Evolutionary conservation across 2,329 filamentous ascomycete genomes (phyloP), one percentile per base, ranked within the genome.

Genomic region (Parasarocladium wereldwijsianum): DNA sequence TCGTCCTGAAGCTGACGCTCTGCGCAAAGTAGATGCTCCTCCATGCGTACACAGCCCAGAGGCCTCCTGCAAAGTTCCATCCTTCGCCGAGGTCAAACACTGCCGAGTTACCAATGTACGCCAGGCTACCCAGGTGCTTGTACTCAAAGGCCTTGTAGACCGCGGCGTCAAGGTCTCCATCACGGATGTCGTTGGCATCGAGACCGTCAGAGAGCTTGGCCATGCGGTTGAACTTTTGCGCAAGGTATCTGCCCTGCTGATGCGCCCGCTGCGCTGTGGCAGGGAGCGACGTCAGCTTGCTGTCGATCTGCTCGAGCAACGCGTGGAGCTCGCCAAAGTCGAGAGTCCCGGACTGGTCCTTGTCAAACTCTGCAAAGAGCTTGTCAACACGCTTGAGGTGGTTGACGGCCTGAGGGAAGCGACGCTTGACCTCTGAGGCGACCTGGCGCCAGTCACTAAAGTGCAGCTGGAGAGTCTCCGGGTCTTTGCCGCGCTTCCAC

Each of bases 131-230:
- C 14, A 98, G 66, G 49, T 98, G 87, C 45, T 66, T 76, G 54
- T 98, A 98, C 52, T 92, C 79, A 47, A 98, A 98, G 0, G 90
- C 82, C 52, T 82, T 87, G 62, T 93, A 96, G 9, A 90, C 75
- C 2, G 85, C 80, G 26, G 87, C 82, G 45, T 98, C 92, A 5
- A 96, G 56, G 47, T 96, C 87, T 13, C 86, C 87, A 43, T 94
- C 82, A 34, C 76, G 64, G 24, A 96, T 70, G 31, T 92, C 73
- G 45, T 96, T 96, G 30, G 76, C 66, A 25, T 55, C 58, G 49
- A 96, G 62, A 2, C 81, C 86, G 0, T 82, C 76, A 0, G 79
- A 68, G 1, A 80, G 70, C 19, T 78, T 73, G 0, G 87, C 77
- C 41, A 96, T 68, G 55, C 86, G 87, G 60, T 92, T 94, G 58